phyloP scores from a whole-genome alignment of 2,329 filamentous ascomycete species.

The Calonectria pauciramosa region DNA sequence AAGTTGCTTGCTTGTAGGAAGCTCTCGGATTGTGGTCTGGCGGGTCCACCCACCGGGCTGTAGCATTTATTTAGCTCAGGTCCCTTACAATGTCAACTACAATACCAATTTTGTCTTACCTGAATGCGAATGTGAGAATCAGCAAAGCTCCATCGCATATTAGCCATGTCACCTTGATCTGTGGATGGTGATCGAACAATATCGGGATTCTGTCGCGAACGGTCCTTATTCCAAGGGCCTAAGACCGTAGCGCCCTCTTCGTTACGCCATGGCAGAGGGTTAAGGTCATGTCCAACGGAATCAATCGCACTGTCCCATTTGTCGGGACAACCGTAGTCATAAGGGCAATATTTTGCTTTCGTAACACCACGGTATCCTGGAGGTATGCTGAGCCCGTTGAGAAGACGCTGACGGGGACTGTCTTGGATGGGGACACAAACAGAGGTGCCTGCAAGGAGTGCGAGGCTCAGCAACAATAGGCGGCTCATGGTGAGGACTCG shows the following conservation, averaged over 20 bases:
- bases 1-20: conserved; percentile 76
- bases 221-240: conserved; percentile 77
- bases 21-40: conserved; percentile 77
- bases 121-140: conserved; percentile 75
- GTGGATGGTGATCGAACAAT: conserved; percentile 81
- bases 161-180: conserved; percentile 77
- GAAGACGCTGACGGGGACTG: conserved; percentile 68
- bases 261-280: conserved; percentile 75
- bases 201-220: conserved; percentile 79
- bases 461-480: not conserved
- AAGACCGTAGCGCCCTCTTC: conserved; percentile 76
- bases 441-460: not conserved
- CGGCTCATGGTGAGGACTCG: not conserved
- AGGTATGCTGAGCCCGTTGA: conserved; percentile 63
- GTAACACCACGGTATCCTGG: conserved; percentile 55
- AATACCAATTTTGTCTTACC: conserved; percentile 49
- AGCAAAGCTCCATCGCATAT: conserved; percentile 80
- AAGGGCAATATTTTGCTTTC: conserved; percentile 59
- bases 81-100: too few relatives aligned
- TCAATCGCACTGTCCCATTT: conserved; percentile 75
- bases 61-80: not conserved
- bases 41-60: conserved; percentile 83
- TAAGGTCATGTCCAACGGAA: conserved; percentile 68
- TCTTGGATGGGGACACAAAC: conserved; percentile 52
- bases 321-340: conserved; percentile 71